Evolutionary conservation across 345 rosid species (phyloP).

Genomic region (Murraya paniculata): DNA sequence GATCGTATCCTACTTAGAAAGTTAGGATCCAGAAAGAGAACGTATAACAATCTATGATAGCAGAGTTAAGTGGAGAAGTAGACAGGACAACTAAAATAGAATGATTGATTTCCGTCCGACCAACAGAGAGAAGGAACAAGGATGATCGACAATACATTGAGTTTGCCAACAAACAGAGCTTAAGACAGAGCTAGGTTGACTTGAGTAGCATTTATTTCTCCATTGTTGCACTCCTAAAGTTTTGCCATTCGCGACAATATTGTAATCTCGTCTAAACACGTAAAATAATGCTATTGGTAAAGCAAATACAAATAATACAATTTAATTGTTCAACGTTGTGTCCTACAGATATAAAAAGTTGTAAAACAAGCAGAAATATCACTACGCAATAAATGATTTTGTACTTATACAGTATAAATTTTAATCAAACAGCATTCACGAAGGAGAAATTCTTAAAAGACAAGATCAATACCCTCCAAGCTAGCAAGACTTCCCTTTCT

Average conservation of each 20-base stretch:
- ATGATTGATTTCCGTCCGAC: not conserved
- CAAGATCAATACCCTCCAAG: conserved; percentile 82
- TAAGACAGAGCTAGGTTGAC: not conserved
- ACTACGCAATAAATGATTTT: not conserved
- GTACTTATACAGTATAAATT: not conserved
- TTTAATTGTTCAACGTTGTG: not conserved
- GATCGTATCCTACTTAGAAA: not conserved
- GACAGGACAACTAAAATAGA: not conserved
- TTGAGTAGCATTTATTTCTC: not conserved
- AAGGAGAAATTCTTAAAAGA: conserved; percentile 7
- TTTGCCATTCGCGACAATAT: not conserved
- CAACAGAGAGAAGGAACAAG: not conserved
- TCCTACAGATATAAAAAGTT: not conserved
- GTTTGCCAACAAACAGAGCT: not conserved
- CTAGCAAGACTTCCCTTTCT: conserved; percentile 85
- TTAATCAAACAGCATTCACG: not conserved
- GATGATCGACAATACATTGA: not conserved
- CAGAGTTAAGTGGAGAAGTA: not conserved
- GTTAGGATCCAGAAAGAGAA: not conserved
- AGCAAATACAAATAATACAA: not conserved
- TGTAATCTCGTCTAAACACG: not conserved
- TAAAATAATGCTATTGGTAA: not conserved
- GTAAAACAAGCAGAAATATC: not conserved
- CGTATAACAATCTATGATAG: not conserved
- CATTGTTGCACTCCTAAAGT: not conserved